These are phyloP conservation scores for Barnettozyma populi DNA, from an alignment of 805 yeast genomes.

Conservation along the genomic window DNA sequence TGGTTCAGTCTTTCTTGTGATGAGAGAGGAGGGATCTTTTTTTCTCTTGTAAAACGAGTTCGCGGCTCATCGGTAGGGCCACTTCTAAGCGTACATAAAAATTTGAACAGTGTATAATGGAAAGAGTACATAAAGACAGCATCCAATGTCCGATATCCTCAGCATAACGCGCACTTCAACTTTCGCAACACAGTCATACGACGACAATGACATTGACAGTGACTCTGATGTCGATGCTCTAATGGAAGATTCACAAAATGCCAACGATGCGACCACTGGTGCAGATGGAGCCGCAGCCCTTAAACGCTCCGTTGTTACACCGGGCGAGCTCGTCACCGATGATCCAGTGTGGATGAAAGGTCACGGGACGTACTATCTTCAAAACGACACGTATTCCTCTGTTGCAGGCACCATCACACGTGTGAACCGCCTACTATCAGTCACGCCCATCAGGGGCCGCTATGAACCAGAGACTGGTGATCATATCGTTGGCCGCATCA, in stretches of 20 bases:
- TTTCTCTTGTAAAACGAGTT: background rate
- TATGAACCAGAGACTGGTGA: conserved; percentile 96
- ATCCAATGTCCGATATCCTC: conserved; percentile 14
- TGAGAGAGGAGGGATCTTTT: background rate
- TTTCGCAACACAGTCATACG: conserved; percentile 9
- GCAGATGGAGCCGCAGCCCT: conserved; percentile 21
- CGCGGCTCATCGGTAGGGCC: conserved; percentile 7
- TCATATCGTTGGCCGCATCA: conserved; percentile 87
- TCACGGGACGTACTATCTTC: conserved; percentile 86
- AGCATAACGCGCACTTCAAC: conserved; percentile 17
- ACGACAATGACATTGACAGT: conserved; percentile 15
- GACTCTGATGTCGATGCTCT: conserved; percentile 32
- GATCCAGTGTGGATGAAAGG: conserved; percentile 99
- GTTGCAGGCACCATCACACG: conserved; percentile 88
- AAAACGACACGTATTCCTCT: conserved; percentile 74
- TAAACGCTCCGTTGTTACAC: conserved; percentile 62
- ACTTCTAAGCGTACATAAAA: background rate
- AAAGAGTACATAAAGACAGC: background rate
- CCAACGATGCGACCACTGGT: conserved; percentile 6
- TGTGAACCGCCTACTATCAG: conserved; percentile 83
- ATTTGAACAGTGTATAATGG: background rate
- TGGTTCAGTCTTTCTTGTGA: background rate
- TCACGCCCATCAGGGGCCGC: conserved; percentile 78
- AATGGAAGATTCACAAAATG: conserved; percentile 4
- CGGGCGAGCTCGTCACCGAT: conserved; percentile 94